Conservation (phyloP, 306 rosid species). For the Argentina anserina region DNA sequence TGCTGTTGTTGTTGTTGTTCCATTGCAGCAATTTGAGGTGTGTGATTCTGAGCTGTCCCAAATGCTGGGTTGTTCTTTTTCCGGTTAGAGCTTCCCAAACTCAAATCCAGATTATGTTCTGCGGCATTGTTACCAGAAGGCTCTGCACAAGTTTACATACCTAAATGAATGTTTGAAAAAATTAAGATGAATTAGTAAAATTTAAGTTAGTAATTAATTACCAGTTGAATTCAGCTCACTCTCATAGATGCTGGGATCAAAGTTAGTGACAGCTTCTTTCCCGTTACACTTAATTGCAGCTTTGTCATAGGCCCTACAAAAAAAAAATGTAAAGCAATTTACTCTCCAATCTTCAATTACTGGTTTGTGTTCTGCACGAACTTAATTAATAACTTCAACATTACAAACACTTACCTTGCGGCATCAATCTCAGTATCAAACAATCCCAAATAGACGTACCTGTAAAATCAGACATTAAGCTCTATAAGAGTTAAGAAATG, state of each 20-base stretch:
- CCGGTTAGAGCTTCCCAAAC: constrained; percentile 36
- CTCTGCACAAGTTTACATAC: background rate
- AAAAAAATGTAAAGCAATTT: background rate
- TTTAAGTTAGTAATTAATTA: constrained; percentile 14
- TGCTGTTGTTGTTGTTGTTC: constrained; percentile 11
- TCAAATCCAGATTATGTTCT: constrained; percentile 43
- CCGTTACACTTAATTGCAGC: constrained; percentile 98
- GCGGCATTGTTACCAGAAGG: constrained; percentile 12
- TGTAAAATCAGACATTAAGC: constrained; percentile 30
- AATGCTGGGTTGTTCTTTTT: constrained; percentile 8
- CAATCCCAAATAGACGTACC: constrained; percentile 91
- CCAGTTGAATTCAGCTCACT: constrained; percentile 72
- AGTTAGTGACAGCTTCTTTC: constrained; percentile 95
- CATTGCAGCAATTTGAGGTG: constrained; percentile 13
- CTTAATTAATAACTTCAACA: background rate
- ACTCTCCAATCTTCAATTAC: background rate
- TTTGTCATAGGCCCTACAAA: constrained; percentile 87
- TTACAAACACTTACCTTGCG: constrained; percentile 53
- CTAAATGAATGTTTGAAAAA: background rate
- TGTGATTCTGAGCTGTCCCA: background rate
- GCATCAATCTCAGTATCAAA: constrained; percentile 96
- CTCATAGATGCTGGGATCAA: constrained; percentile 89
- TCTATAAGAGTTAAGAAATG: background rate
- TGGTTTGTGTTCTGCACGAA: background rate
- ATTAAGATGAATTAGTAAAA: background rate